Evolutionary conservation across 2,329 filamentous ascomycete species (phyloP).

Genomic region (Calonectria multiphialidica): DNA sequence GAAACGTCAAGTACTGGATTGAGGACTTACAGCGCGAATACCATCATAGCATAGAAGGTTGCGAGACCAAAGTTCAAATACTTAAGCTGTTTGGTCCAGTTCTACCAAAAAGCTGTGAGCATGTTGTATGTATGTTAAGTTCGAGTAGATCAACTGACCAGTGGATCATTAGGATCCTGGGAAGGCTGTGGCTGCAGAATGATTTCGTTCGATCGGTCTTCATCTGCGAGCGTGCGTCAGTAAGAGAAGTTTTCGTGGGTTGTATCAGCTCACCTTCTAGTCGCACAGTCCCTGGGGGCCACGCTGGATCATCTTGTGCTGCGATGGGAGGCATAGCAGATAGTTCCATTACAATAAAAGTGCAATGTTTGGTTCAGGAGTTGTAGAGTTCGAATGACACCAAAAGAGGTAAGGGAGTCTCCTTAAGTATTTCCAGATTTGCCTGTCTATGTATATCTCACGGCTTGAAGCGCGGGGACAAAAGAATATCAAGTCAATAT

Average conservation of each 20-base stretch:
- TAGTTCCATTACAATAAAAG: no score
- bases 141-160: constrained; percentile 1
- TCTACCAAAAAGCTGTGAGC: neutral
- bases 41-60: constrained; percentile 9
- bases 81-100: constrained; percentile 5
- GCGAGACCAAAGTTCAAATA: constrained; percentile 12
- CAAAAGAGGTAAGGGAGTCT: no score
- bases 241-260: no score
- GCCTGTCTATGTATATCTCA: no score
- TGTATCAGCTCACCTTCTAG: neutral
- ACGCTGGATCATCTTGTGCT: neutral
- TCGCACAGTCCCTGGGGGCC: neutral
- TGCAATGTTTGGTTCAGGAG: no score
- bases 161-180: constrained; percentile 21
- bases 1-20: no score
- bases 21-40: neutral
- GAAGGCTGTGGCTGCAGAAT: constrained; percentile 20
- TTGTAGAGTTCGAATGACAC: no score
- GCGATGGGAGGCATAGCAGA: neutral
- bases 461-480: no score
- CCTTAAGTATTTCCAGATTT: no score
- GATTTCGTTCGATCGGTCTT: neutral
- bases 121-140: neutral
- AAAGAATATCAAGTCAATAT: no score
- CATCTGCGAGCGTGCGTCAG: neutral